Conservation (phyloP, 2,329 filamentous ascomycete genomes). For the Trichocomaceae sp. region DNA sequence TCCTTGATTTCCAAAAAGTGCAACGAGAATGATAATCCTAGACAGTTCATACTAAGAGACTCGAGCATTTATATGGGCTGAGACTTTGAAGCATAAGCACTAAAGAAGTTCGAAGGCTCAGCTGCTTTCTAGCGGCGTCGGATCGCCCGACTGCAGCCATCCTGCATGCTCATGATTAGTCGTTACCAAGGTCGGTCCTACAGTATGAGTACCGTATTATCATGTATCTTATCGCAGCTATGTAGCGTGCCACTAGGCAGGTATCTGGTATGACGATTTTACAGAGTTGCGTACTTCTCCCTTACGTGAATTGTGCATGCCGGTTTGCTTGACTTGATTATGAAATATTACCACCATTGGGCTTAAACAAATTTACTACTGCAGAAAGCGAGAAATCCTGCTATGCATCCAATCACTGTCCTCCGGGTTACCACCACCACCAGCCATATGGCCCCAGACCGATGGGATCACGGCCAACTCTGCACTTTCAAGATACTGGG, state of each 20-base stretch:
- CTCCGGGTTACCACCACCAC: constrained; percentile 21
- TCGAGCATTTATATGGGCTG: not conserved
- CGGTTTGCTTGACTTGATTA: not conserved
- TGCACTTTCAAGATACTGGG: constrained; percentile 16
- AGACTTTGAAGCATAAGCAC: not conserved
- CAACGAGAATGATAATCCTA: not conserved
- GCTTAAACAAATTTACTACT: not conserved
- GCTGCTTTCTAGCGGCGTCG: not conserved
- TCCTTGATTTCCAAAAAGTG: not conserved
- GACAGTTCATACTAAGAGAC: not conserved
- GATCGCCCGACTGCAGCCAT: not conserved
- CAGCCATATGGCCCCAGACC: constrained; percentile 27
- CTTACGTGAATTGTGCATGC: not conserved
- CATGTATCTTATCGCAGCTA: not conserved
- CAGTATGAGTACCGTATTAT: no score
- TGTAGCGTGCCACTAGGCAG: not conserved
- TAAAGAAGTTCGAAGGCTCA: not conserved
- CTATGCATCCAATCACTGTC: constrained; percentile 26
- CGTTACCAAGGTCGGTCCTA: no score
- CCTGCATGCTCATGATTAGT: not conserved
- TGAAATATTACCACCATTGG: not conserved
- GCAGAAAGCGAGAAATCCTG: constrained; percentile 20
- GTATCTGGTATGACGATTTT: no score
- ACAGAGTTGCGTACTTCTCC: not conserved
- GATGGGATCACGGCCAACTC: constrained; percentile 25